Conservation (phyloP, 495 filamentous ascomycete genomes). For the Xylaria cubensis region DNA sequence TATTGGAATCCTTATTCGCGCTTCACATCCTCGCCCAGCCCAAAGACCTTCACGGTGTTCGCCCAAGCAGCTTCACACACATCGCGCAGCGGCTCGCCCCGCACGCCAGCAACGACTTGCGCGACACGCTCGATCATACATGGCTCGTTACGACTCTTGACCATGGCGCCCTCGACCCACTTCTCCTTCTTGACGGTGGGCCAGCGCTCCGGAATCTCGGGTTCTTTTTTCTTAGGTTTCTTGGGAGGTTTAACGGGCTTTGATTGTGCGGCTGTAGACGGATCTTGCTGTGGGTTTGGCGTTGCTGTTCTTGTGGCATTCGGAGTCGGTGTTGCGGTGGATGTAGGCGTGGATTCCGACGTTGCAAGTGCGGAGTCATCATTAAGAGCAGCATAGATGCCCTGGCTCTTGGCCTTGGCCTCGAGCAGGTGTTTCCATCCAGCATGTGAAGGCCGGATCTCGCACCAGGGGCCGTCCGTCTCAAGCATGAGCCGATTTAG, state of each 20-base stretch:
- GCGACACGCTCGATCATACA: slow-evolving; percentile 85
- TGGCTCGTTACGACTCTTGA: slow-evolving; percentile 93
- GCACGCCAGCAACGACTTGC: slow-evolving; percentile 81
- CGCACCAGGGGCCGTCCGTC: slow-evolving; percentile 93
- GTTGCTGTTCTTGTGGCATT: slow-evolving; percentile 30
- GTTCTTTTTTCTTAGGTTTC: slow-evolving; percentile 53
- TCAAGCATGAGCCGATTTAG: slow-evolving; percentile 83
- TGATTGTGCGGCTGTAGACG: slow-evolving; percentile 29
- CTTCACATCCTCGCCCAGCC: slow-evolving; percentile 58
- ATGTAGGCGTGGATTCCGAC: slow-evolving; percentile 23
- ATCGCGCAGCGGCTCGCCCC: slow-evolving; percentile 77
- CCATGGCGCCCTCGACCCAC: slow-evolving; percentile 79
- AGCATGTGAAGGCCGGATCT: slow-evolving; percentile 69
- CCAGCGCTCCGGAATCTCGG: slow-evolving; percentile 54
- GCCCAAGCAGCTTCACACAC: slow-evolving; percentile 86
- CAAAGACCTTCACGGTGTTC: slow-evolving; percentile 84
- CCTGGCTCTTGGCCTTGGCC: slow-evolving; percentile 27
- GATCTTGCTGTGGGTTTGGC: slow-evolving; percentile 30
- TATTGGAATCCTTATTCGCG: not conserved
- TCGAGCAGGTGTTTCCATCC: slow-evolving; percentile 61
- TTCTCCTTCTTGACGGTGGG: slow-evolving; percentile 88
- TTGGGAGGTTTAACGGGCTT: slow-evolving; percentile 42
- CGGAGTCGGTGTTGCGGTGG: slow-evolving; percentile 21
- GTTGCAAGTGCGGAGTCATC: slow-evolving; percentile 7
- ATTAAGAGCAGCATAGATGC: slow-evolving; percentile 8